phyloP scores from a whole-genome alignment of 2,329 filamentous ascomycete species.

The Pseudocercospora eumusae region DNA sequence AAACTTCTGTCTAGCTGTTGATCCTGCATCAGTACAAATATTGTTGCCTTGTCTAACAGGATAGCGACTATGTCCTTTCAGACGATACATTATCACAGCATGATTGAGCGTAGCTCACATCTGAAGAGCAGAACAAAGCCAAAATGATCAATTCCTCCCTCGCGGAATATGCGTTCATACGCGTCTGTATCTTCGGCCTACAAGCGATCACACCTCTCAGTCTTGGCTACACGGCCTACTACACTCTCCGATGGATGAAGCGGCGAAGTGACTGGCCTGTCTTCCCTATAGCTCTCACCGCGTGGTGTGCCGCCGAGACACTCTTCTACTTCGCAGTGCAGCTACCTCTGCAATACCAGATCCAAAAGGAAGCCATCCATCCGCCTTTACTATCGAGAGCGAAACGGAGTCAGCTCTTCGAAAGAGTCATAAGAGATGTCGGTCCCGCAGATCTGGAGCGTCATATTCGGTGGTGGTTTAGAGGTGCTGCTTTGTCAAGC shows the following conservation, averaged over 20 bases:
- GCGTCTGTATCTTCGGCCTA: slow-evolving; percentile 22
- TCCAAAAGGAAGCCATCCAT: slow-evolving; percentile 56
- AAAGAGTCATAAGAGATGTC: slow-evolving; percentile 57
- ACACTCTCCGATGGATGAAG: neutral
- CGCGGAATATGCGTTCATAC: slow-evolving; percentile 25
- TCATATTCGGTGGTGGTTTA: slow-evolving; percentile 67
- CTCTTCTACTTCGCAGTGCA: slow-evolving; percentile 18
- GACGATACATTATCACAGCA: neutral
- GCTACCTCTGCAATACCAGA: slow-evolving; percentile 51
- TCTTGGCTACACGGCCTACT: slow-evolving; percentile 12
- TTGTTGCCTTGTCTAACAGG: neutral
- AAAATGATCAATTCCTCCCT: slow-evolving; percentile 27
- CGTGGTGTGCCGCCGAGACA: slow-evolving; percentile 20
- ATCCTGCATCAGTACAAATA: neutral
- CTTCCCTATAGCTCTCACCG: slow-evolving; percentile 12
- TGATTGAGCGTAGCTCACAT: neutral
- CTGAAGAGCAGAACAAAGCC: neutral
- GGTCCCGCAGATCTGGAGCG: slow-evolving; percentile 50
- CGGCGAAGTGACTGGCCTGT: neutral
- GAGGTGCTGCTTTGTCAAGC: slow-evolving; percentile 58
- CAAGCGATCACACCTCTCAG: slow-evolving; percentile 20
- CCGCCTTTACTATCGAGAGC: slow-evolving; percentile 49
- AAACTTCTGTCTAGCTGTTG: neutral
- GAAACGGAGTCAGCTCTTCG: slow-evolving; percentile 59
- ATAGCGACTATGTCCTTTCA: neutral